These are phyloP conservation scores for Plectranthus barbatus DNA, from an alignment of 257 asterid genomes.

Conservation along the genomic window DNA sequence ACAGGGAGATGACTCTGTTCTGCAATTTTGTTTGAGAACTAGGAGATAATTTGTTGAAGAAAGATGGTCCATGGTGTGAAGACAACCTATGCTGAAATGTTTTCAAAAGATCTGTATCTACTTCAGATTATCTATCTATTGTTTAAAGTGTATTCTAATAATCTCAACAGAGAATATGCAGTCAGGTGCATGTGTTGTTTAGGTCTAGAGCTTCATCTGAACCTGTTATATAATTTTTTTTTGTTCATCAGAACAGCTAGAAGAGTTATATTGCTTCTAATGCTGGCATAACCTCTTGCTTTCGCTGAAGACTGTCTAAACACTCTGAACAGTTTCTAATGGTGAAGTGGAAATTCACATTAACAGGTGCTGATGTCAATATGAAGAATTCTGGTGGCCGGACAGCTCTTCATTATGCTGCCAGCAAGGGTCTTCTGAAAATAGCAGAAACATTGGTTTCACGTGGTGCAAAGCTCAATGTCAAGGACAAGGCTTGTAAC, in stretches of 20 bases:
- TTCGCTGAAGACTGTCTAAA: not conserved
- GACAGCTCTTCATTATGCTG: conserved; percentile 95
- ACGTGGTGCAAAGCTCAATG: conserved; percentile 71
- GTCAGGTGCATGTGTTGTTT: not conserved
- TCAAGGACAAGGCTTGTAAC: conserved; percentile 76
- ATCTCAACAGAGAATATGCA: not conserved
- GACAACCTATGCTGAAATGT: not conserved
- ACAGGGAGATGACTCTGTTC: not conserved
- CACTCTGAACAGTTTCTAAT: conserved; percentile 4
- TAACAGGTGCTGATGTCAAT: conserved; percentile 80
- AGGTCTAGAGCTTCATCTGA: not conserved
- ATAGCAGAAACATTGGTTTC: conserved; percentile 73
- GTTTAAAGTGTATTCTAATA: not conserved
- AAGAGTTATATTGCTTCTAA: not conserved
- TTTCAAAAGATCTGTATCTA: not conserved
- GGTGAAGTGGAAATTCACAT: conserved; percentile 12
- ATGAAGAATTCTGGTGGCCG: conserved; percentile 74
- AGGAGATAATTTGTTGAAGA: not conserved
- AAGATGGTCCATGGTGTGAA: not conserved
- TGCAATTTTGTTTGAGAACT: not conserved
- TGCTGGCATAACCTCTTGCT: not conserved
- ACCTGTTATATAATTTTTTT: not conserved
- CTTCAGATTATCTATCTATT: not conserved
- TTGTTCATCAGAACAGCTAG: not conserved
- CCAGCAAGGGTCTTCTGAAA: conserved; percentile 79